These are phyloP conservation scores for Kodamaea leandrae DNA, from an alignment of 805 yeast species.

Conservation along the genomic window DNA sequence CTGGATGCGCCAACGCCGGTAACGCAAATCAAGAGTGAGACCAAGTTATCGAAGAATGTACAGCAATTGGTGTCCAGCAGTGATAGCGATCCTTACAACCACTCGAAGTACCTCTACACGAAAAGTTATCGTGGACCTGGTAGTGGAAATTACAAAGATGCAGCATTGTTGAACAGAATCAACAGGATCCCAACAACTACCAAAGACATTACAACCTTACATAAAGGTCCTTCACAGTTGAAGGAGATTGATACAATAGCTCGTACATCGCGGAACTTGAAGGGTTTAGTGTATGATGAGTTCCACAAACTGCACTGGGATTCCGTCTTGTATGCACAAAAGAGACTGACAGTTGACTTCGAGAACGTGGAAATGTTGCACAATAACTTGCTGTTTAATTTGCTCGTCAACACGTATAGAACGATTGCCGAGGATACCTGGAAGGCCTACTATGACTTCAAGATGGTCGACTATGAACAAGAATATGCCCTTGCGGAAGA, in stretches of 20 bases:
- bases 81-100: conserved; percentile 35
- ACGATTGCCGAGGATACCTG: conserved; percentile 40
- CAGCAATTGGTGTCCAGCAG: conserved; percentile 35
- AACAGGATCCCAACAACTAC: conserved; percentile 31
- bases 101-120: conserved; percentile 38
- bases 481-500: conserved; percentile 19
- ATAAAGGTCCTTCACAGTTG: conserved; percentile 19
- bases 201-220: conserved; percentile 16
- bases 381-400: conserved; percentile 39
- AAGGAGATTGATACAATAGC: conserved; percentile 13
- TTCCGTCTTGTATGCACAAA: conserved; percentile 18
- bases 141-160: conserved; percentile 45
- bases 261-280: conserved; percentile 26
- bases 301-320: conserved; percentile 33
- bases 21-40: conserved; percentile 11
- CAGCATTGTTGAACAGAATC: conserved; percentile 38
- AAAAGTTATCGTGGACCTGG: conserved; percentile 46
- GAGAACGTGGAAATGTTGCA: conserved; percentile 44
- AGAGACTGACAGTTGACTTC: conserved; percentile 36
- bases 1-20: conserved; percentile 1
- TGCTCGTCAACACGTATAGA: conserved; percentile 39
- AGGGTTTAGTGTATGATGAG: conserved; percentile 38
- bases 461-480: conserved; percentile 39
- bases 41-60: conserved; percentile 27
- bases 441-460: conserved; percentile 39